Percentiles rank a stretch among this genome's conserved stretches.
Conservation (phyloP, 106 monocot genomes). For the Iris macrosiphon region DNA sequence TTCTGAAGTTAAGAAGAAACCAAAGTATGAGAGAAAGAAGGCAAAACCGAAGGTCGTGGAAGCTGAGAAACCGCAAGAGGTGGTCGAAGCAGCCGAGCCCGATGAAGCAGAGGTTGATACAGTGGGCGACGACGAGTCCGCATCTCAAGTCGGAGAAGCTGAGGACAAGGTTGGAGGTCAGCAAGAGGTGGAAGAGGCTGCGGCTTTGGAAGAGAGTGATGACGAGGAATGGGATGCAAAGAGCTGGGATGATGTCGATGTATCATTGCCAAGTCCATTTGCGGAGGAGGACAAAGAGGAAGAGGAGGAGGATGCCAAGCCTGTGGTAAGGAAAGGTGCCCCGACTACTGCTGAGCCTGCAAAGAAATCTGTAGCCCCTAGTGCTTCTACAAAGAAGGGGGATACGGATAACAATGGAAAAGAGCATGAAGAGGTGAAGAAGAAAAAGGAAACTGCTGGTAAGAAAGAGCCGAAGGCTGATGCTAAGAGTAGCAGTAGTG, state of each 20-base stretch:
- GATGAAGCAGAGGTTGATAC: constrained; percentile 42
- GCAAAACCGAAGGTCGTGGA: constrained; percentile 10
- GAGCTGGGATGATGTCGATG: constrained; percentile 96
- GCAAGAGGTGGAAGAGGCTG: constrained; percentile 25
- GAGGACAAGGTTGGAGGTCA: constrained; percentile 60
- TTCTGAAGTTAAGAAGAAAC: constrained; percentile 65
- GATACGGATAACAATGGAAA: constrained; percentile 18
- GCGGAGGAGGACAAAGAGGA: constrained; percentile 69
- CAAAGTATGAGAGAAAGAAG: constrained; percentile 56
- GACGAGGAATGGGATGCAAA: constrained; percentile 98
- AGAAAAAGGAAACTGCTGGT: constrained; percentile 20
- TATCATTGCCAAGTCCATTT: constrained; percentile 71
- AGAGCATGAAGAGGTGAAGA: constrained; percentile 33
- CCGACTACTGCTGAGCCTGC: constrained; percentile 16
- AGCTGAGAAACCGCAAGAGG: constrained; percentile 8
- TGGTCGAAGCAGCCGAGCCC: constrained; percentile 9
- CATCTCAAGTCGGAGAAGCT: constrained; percentile 33
- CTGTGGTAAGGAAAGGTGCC: constrained; percentile 23
- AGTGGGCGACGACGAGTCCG: constrained; percentile 18
- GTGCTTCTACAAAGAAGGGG: constrained; percentile 13
- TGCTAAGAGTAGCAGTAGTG: constrained; percentile 34
- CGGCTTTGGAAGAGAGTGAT: constrained; percentile 54
- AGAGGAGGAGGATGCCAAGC: constrained; percentile 14
- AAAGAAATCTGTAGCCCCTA: constrained; percentile 32
- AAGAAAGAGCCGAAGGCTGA: constrained; percentile 32